Evolutionary conservation across 805 yeast genomes (phyloP).

Genomic region (Myxozyma udenii): DNA sequence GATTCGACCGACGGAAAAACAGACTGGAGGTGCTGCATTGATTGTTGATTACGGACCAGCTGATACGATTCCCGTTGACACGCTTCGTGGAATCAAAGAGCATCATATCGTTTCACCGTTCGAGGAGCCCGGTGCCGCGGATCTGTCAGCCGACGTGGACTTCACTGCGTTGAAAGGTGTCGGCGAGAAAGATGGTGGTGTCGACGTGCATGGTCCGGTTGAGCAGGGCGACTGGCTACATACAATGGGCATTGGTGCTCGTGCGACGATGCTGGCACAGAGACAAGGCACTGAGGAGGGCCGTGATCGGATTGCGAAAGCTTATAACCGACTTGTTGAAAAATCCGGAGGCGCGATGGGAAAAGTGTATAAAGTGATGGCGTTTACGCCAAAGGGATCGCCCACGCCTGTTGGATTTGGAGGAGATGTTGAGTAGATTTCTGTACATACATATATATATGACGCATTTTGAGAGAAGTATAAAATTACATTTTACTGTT

Average conservation of each 20-base stretch:
- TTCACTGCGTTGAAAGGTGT: constrained; percentile 55
- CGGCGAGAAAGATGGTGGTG: constrained; percentile 32
- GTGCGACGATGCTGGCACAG: constrained; percentile 51
- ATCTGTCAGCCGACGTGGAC: constrained; percentile 80
- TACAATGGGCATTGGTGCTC: constrained; percentile 67
- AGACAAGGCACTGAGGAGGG: constrained; percentile 45
- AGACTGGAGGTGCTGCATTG: constrained; percentile 58
- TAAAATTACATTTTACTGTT: constrained; percentile 2
- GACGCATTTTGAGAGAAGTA: no score
- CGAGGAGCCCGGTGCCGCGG: constrained; percentile 72
- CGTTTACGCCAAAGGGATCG: constrained; percentile 49
- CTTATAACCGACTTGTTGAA: constrained; percentile 63
- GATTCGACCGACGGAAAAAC: constrained; percentile 27
- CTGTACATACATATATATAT: background rate
- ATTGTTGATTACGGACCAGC: constrained; percentile 76
- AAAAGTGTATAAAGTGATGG: constrained; percentile 66
- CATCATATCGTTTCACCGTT: constrained; percentile 77
- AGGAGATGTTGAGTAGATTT: constrained; percentile 31
- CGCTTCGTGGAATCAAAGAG: constrained; percentile 68
- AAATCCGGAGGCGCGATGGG: constrained; percentile 69
- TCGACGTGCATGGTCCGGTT: constrained; percentile 53
- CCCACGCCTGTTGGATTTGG: constrained; percentile 56
- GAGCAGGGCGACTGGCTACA: constrained; percentile 81
- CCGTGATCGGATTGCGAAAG: constrained; percentile 51
- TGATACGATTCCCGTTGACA: constrained; percentile 60